These are phyloP conservation scores for Detonula confervacea DNA, from an alignment of 352 stramenopile genomes.

Conservation along the genomic window DNA sequence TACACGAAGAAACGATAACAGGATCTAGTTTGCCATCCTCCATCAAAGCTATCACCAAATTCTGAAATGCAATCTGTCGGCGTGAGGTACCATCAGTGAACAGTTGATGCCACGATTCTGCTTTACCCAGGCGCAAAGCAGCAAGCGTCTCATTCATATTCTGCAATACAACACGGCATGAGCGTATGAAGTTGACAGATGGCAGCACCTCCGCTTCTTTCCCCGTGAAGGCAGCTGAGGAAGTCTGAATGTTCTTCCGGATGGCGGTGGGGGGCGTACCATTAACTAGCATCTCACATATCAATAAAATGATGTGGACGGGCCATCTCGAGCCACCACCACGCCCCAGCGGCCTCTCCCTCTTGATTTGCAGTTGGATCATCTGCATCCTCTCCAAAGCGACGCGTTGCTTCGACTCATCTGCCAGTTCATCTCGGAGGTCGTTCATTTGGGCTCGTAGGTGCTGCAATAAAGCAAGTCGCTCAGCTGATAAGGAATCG, in stretches of 20 bases:
- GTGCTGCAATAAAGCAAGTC: no score
- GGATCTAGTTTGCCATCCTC: no score
- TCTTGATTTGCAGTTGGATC: constrained; percentile 5
- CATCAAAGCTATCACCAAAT: background rate
- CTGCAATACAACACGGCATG: constrained; percentile 4
- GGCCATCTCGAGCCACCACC: constrained; percentile 9
- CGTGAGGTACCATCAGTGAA: constrained; percentile 11
- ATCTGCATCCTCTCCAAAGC: background rate
- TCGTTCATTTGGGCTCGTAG: no score
- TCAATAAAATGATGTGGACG: constrained; percentile 5
- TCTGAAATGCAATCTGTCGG: constrained; percentile 10
- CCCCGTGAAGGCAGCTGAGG: background rate
- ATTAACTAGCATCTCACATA: constrained; percentile 22
- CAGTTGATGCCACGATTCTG: background rate
- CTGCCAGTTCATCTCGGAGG: background rate
- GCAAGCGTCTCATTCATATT: constrained; percentile 7
- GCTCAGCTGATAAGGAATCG: no score
- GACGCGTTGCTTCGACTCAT: background rate
- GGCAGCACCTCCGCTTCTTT: constrained; percentile 4
- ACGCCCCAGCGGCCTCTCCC: background rate
- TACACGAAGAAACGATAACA: no score
- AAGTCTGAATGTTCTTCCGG: background rate
- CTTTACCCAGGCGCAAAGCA: no score
- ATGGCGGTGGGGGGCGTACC: background rate
- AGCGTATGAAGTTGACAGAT: constrained; percentile 6